Conservation (phyloP, 1,284 basidiomycete genomes). For the Trichosporon ovoides region DNA sequence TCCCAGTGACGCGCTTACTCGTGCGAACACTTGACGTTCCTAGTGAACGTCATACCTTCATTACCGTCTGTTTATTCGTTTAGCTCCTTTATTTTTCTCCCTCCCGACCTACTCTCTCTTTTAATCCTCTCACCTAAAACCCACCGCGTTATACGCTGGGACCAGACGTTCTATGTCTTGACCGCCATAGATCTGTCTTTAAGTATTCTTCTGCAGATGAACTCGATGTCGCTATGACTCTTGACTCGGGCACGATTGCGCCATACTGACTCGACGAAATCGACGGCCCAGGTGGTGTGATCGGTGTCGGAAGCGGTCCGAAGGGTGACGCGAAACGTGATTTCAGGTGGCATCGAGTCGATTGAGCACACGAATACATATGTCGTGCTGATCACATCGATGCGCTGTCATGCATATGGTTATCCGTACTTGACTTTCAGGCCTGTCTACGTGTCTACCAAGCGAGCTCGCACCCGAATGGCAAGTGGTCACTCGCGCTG, state of each 20-base stretch:
- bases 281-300: neutral
- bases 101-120: constrained; percentile 1
- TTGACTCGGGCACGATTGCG: neutral
- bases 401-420: neutral
- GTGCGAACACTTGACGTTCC: neutral
- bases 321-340: neutral
- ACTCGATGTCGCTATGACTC: neutral
- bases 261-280: constrained; percentile 3
- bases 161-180: neutral
- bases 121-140: constrained; percentile 1
- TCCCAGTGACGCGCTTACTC: neutral
- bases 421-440: neutral
- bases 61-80: neutral
- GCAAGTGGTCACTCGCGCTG: constrained; percentile 82
- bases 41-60: neutral
- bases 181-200: neutral
- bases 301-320: neutral
- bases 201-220: neutral
- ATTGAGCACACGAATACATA: too few species aligned
- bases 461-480: constrained; percentile 54
- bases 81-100: constrained; percentile 3
- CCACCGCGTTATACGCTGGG: neutral
- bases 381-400: too few species aligned
- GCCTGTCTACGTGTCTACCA: constrained; percentile 11
- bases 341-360: too few species aligned